A percentile compares a stretch with the other conserved stretches of the same genome.
phyloP scores from a whole-genome alignment of 352 stramenopile genomes.

The Pythium phragmitis region DNA sequence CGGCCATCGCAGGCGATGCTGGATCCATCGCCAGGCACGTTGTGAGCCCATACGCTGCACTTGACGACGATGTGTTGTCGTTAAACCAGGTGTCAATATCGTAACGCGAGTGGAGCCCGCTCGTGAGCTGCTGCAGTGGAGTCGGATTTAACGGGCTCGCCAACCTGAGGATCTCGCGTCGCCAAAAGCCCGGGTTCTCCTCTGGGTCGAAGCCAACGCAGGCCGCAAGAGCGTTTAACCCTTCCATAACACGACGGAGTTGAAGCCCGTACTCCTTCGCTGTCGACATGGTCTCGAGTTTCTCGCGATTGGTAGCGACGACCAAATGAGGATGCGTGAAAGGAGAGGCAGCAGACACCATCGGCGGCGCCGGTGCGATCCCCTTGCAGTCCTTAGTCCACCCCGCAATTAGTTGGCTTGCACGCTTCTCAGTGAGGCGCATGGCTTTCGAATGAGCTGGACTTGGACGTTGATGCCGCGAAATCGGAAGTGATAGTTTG shows the following conservation, averaged over 20 bases:
- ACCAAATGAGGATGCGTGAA: not conserved
- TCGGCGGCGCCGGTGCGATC: not conserved
- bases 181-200: constrained; percentile 7
- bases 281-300: not conserved
- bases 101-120: not conserved
- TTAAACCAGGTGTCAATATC: not conserved
- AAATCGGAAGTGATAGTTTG: not conserved
- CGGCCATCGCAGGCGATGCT: not conserved
- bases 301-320: not conserved
- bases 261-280: not conserved
- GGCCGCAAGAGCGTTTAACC: constrained; percentile 1
- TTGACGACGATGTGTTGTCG: not conserved
- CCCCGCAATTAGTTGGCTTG: not conserved
- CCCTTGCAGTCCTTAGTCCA: not conserved
- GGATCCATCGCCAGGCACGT: not conserved
- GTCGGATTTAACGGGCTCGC: not conserved
- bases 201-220: constrained; percentile 7
- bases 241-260: not conserved
- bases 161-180: not conserved
- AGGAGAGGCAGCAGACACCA: not conserved
- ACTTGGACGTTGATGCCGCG: not conserved
- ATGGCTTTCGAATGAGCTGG: not conserved
- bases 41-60: not conserved
- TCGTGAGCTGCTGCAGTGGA: not conserved
- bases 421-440: not conserved